Evolutionary conservation across 306 rosid species (phyloP).

Genomic region (Pyrus betulifolia): DNA sequence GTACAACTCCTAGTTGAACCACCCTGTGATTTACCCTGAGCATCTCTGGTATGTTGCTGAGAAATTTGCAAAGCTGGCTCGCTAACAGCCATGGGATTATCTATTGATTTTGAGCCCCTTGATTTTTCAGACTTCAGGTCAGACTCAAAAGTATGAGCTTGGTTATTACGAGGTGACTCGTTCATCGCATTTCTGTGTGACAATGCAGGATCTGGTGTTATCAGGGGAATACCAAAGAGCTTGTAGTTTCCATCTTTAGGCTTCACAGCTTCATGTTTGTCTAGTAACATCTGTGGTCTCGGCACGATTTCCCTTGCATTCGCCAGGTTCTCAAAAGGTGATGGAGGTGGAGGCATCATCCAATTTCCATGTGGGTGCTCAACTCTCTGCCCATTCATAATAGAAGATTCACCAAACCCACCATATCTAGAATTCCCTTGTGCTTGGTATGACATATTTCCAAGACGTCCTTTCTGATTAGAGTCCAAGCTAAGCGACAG

Average conservation of each 20-base stretch:
- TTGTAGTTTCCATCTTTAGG: conserved; percentile 66
- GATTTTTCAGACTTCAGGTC: conserved; percentile 48
- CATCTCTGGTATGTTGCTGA: conserved; percentile 44
- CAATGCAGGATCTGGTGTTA: conserved; percentile 29
- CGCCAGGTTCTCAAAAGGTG: conserved; percentile 39
- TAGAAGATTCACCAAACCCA: conserved; percentile 42
- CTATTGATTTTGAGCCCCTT: conserved; percentile 36
- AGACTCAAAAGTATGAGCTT: conserved; percentile 24
- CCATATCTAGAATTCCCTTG: conserved; percentile 44
- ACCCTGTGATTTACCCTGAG: conserved; percentile 39
- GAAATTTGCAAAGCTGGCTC: conserved; percentile 33
- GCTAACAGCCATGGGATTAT: conserved; percentile 18
- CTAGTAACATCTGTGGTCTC: conserved; percentile 20
- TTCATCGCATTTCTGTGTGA: conserved; percentile 23
- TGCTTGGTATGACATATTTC: conserved; percentile 38
- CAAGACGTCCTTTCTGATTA: conserved; percentile 41
- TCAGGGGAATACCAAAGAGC: conserved; percentile 80
- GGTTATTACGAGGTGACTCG: conserved; percentile 31
- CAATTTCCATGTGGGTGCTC: conserved; percentile 54
- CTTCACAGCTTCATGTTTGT: conserved; percentile 33
- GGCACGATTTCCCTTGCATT: conserved; percentile 37
- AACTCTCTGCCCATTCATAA: conserved; percentile 46
- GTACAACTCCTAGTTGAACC: conserved; percentile 86
- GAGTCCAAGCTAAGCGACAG: conserved; percentile 58
- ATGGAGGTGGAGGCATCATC: conserved; percentile 54